A percentile compares a stretch with the other conserved stretches of the same genome.
phyloP scores from a whole-genome alignment of 345 rosid species.

The Corchorus capsularis region DNA sequence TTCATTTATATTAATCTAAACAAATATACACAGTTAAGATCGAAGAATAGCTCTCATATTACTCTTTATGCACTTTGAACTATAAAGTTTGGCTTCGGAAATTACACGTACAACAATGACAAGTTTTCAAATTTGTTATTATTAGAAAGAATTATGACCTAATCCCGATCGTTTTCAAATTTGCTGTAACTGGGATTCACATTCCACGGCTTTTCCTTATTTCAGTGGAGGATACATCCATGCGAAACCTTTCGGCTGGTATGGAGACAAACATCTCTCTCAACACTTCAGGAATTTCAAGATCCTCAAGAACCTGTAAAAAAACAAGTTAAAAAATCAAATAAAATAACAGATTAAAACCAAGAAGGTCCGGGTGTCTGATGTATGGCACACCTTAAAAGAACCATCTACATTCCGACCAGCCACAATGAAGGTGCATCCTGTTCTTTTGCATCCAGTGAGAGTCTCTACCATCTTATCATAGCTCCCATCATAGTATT shows the following conservation, averaged over 20 bases:
- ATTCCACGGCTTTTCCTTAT: constrained; percentile 45
- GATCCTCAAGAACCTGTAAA: constrained; percentile 76
- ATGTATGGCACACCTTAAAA: constrained; percentile 54
- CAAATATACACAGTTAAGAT: not conserved
- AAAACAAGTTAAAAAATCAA: not conserved
- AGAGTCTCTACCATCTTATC: constrained; percentile 75
- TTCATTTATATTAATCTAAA: not conserved
- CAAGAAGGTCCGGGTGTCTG: not conserved
- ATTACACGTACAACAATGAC: not conserved
- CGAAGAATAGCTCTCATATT: not conserved
- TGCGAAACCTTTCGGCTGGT: constrained; percentile 63
- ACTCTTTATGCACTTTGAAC: not conserved
- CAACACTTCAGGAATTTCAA: constrained; percentile 69
- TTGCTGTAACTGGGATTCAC: constrained; percentile 3
- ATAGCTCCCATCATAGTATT: constrained; percentile 71
- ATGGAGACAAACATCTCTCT: constrained; percentile 69
- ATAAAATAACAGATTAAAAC: not conserved
- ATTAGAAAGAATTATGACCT: not conserved
- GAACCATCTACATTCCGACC: constrained; percentile 83
- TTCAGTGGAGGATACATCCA: constrained; percentile 84
- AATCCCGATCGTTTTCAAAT: not conserved
- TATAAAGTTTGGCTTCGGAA: not conserved
- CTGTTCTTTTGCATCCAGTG: constrained; percentile 64
- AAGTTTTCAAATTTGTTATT: not conserved
- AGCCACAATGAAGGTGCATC: constrained; percentile 84